Percentiles rank a stretch among this genome's conserved stretches.
Evolutionary conservation across 2,329 filamentous ascomycete species (phyloP).

Genomic region (Leptoxyphium fumago): DNA sequence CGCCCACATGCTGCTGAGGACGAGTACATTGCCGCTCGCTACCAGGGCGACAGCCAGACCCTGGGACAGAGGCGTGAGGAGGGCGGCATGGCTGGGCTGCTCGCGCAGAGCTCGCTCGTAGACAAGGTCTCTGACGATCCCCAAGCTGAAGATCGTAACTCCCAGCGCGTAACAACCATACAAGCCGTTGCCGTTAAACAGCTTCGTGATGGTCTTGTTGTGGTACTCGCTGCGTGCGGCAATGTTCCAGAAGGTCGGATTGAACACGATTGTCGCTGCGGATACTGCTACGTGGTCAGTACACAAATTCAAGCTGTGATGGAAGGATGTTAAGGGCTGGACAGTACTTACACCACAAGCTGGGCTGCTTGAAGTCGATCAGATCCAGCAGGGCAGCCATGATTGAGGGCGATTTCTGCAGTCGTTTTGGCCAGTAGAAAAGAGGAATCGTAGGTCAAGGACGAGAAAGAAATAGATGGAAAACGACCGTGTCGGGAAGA

Average conservation of each 20-base stretch:
- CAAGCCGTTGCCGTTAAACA: constrained; percentile 65
- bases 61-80: constrained; percentile 45
- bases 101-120: constrained; percentile 72
- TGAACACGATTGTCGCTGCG: constrained; percentile 72
- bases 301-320: constrained; percentile 14
- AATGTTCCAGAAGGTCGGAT: constrained; percentile 98
- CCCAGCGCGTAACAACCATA: constrained; percentile 83
- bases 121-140: constrained; percentile 63
- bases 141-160: constrained; percentile 76
- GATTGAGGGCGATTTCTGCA: background rate
- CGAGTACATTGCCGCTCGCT: constrained; percentile 63
- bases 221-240: constrained; percentile 81
- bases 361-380: constrained; percentile 32
- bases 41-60: constrained; percentile 59
- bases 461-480: too few species aligned
- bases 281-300: constrained; percentile 84
- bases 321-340: too few species aligned
- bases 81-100: constrained; percentile 59
- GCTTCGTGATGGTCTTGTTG: constrained; percentile 73
- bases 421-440: too few species aligned
- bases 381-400: background rate
- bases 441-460: too few species aligned
- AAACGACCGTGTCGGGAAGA: too few species aligned
- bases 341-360: constrained; percentile 29
- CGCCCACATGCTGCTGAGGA: constrained; percentile 78